Percentiles rank a stretch among this genome's conserved stretches.
Evolutionary conservation across 305 asterid genomes (phyloP).

Genomic region (Solanum hybrid): DNA sequence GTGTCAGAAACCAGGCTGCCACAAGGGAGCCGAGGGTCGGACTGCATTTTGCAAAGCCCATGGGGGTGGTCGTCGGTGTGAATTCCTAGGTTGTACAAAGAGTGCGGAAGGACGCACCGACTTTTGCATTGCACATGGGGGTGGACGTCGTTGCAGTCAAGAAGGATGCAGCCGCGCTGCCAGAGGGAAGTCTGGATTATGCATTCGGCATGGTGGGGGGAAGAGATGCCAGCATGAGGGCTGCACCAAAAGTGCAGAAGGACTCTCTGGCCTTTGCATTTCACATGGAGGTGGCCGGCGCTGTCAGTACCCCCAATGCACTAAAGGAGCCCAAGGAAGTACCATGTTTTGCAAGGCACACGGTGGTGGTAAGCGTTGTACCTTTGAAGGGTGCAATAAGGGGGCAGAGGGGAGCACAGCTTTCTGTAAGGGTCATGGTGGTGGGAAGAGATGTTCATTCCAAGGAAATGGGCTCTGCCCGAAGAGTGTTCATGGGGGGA

Average conservation of each 20-base stretch:
- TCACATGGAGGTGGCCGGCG: conserved; percentile 98
- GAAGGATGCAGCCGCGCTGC: conserved; percentile 79
- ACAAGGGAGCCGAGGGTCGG: conserved; percentile 93
- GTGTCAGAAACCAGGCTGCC: conserved; percentile 81
- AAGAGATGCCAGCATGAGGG: conserved; percentile 80
- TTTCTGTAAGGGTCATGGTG: conserved; percentile 94
- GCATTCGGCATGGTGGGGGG: conserved; percentile 98
- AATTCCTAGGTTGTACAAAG: conserved; percentile 79
- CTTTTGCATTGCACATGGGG: conserved; percentile 90
- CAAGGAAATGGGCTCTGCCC: conserved; percentile 80
- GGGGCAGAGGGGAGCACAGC: conserved; percentile 99
- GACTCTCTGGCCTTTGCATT: conserved; percentile 92
- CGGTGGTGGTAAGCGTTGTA: conserved; percentile 93
- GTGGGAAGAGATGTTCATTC: conserved; percentile 86
- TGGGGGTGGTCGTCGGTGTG: conserved; percentile 95
- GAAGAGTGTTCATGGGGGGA: conserved; percentile 96
- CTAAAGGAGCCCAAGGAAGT: conserved; percentile 95
- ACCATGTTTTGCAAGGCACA: conserved; percentile 93
- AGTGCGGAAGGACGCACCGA: conserved; percentile 95
- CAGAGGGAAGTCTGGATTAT: conserved; percentile 79
- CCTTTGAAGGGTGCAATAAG: conserved; percentile 60
- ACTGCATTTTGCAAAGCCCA: conserved; percentile 98
- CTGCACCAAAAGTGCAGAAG: conserved; percentile 91
- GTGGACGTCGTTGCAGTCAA: conserved; percentile 77
- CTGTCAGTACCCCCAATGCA: conserved; percentile 64